These are phyloP conservation scores for Cordyceps militaris DNA, from an alignment of 2,329 filamentous ascomycete genomes.

Conservation along the genomic window DNA sequence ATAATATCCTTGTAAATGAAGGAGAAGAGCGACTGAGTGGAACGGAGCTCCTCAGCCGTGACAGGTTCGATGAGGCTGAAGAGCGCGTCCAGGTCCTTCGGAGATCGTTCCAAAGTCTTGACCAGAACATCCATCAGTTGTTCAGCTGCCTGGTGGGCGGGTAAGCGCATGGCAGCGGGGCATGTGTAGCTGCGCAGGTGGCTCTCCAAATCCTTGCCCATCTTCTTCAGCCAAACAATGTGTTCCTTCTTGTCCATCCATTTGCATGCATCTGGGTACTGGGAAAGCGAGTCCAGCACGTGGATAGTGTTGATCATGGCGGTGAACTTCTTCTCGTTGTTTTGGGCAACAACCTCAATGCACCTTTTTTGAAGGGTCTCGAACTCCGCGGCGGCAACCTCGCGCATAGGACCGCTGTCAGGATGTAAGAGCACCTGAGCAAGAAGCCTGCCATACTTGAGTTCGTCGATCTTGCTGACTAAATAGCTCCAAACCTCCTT, in stretches of 20 bases:
- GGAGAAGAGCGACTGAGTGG: constrained; percentile 65
- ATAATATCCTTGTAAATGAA: constrained; percentile 86
- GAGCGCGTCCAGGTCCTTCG: constrained; percentile 72
- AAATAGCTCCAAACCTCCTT: constrained; percentile 81
- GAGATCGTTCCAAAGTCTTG: constrained; percentile 66
- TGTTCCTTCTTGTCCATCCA: constrained; percentile 67
- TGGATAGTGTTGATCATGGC: constrained; percentile 84
- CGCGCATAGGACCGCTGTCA: constrained; percentile 66
- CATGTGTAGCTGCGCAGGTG: constrained; percentile 65
- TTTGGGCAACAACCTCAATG: constrained; percentile 54
- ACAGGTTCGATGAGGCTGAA: constrained; percentile 79
- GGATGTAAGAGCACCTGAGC: constrained; percentile 75
- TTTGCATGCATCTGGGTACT: constrained; percentile 53
- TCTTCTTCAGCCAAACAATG: constrained; percentile 52
- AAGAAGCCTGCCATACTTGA: constrained; percentile 84
- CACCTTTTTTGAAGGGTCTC: constrained; percentile 64
- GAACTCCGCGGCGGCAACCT: constrained; percentile 65
- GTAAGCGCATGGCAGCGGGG: constrained; percentile 65
- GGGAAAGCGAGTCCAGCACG: constrained; percentile 70
- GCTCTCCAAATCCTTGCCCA: constrained; percentile 71
- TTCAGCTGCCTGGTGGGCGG: constrained; percentile 82
- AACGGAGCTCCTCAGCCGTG: constrained; percentile 74
- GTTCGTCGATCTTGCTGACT: constrained; percentile 69
- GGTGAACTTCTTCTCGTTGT: constrained; percentile 60
- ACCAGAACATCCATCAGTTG: constrained; percentile 82